These are phyloP conservation scores for Arabidopsis thaliana DNA, from an alignment of 345 rosid genomes.

Conservation along the genomic window TAIR10.1 NC_003070.9:19371501-19372000, in stretches of 20 bases:
- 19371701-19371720: slow-evolving; percentile 35
- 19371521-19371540: slow-evolving; percentile 64
- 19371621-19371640: slow-evolving; percentile 59
- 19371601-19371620: slow-evolving; percentile 43
- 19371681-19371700: slow-evolving; percentile 37
- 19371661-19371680: slow-evolving; percentile 49
- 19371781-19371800: slow-evolving; percentile 68
- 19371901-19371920: background rate
- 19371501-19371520: slow-evolving; percentile 66
- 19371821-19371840: slow-evolving; percentile 48
- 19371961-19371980: slow-evolving; percentile 10
- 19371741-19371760: slow-evolving; percentile 16
- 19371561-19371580: slow-evolving; percentile 46
- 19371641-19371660: slow-evolving; percentile 50
- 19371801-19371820: slow-evolving; percentile 52
- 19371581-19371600: slow-evolving; percentile 44
- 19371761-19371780: slow-evolving; percentile 49
- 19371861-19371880: slow-evolving; percentile 31
- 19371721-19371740: slow-evolving; percentile 18
- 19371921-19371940: slow-evolving; percentile 23
- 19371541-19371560: slow-evolving; percentile 44
- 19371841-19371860: slow-evolving; percentile 51
- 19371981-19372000: slow-evolving; percentile 23
- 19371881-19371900: background rate
- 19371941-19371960: slow-evolving; percentile 37